Evolutionary conservation across 192 early-diverging fungal species (phyloP).

Genomic region (Lobosporangium transversale): DNA sequence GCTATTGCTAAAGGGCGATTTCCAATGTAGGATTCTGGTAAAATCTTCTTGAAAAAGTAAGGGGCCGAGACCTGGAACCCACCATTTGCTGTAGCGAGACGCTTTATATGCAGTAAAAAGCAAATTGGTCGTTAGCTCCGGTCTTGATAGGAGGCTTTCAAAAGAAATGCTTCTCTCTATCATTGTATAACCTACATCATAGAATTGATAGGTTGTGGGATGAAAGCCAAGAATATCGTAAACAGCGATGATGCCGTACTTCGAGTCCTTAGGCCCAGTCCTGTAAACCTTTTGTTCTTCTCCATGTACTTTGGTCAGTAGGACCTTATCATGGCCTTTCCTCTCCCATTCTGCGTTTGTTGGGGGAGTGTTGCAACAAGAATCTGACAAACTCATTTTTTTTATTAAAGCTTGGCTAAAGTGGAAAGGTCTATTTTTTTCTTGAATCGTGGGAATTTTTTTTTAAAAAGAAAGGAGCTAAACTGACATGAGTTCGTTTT

Average conservation of each 20-base stretch:
- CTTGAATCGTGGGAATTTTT: neutral
- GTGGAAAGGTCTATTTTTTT: neutral
- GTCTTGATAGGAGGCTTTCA: neutral
- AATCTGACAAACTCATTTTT: conserved; percentile 15
- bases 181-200: conserved; percentile 59
- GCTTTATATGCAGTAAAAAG: conserved; percentile 18
- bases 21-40: conserved; percentile 33
- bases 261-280: conserved; percentile 55
- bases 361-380: conserved; percentile 41
- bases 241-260: conserved; percentile 67
- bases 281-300: conserved; percentile 19
- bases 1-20: conserved; percentile 24
- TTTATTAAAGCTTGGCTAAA: too few species aligned
- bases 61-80: conserved; percentile 73
- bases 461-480: neutral
- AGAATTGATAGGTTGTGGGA: conserved; percentile 70
- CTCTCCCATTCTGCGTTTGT: conserved; percentile 20
- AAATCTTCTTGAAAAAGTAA: conserved; percentile 64
- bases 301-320: conserved; percentile 20
- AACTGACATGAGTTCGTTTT: neutral
- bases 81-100: conserved; percentile 59
- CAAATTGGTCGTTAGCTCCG: neutral
- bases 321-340: conserved; percentile 19
- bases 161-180: too few species aligned
- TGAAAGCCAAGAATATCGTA: conserved; percentile 72